Evolutionary conservation across 495 filamentous ascomycete genomes (phyloP).

Genomic region (Lasiosphaeria ovina): DNA sequence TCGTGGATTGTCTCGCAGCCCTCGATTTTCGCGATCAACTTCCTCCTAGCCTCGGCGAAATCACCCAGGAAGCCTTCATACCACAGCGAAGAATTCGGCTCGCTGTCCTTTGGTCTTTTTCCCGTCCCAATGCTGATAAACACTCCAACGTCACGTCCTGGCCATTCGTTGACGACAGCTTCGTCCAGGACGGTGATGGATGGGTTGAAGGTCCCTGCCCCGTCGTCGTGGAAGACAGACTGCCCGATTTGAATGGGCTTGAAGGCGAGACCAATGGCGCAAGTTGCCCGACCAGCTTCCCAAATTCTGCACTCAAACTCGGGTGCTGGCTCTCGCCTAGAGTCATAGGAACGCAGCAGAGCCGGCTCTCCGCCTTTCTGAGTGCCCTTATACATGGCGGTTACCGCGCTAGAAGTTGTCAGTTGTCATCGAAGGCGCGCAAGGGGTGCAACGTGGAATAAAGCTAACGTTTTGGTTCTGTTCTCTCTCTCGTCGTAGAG

Average conservation of each 20-base stretch:
- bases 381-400: slow-evolving; percentile 85
- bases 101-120: slow-evolving; percentile 73
- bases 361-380: slow-evolving; percentile 61
- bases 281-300: slow-evolving; percentile 95
- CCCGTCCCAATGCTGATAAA: slow-evolving; percentile 92
- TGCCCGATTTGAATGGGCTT: slow-evolving; percentile 94
- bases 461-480: slow-evolving; percentile 84
- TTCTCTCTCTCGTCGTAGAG: slow-evolving; percentile 82
- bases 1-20: slow-evolving; percentile 91
- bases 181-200: slow-evolving; percentile 83
- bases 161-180: slow-evolving; percentile 90
- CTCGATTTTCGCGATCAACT: slow-evolving; percentile 86
- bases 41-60: slow-evolving; percentile 83
- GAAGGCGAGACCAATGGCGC: slow-evolving; percentile 86
- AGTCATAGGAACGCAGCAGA: slow-evolving; percentile 89
- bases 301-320: slow-evolving; percentile 91
- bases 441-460: background rate
- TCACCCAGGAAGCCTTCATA: slow-evolving; percentile 92
- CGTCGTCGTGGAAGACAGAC: slow-evolving; percentile 91
- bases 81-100: slow-evolving; percentile 70
- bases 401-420: slow-evolving; percentile 64
- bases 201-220: slow-evolving; percentile 88
- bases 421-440: background rate
- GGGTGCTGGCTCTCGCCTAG: slow-evolving; percentile 81
- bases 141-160: slow-evolving; percentile 82